Percentiles rank a stretch among this genome's conserved stretches.
These are phyloP conservation scores for Quercus variabilis DNA, from an alignment of 306 rosid species.

Conservation along the genomic window DNA sequence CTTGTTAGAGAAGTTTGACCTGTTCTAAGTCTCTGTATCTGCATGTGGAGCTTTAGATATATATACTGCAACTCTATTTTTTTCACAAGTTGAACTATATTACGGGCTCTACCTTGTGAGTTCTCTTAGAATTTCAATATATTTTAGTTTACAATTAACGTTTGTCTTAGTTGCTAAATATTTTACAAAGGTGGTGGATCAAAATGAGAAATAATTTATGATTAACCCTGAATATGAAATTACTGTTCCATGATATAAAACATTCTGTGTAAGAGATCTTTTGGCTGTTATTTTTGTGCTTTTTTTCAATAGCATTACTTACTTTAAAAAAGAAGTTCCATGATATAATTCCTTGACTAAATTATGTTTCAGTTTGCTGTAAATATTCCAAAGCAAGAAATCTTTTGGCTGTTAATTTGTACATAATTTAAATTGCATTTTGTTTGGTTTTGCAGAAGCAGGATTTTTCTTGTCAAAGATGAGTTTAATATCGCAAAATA, in stretches of 20 bases:
- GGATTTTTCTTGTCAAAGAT: constrained; percentile 20
- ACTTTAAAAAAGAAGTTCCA: too few species aligned
- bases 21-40: too few species aligned
- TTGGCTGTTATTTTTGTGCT: too few species aligned
- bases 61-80: too few species aligned
- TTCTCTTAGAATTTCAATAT: background rate
- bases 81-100: too few species aligned
- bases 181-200: background rate
- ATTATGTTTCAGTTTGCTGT: background rate
- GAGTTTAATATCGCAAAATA: constrained; percentile 81
- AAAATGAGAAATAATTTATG: background rate
- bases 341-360: background rate
- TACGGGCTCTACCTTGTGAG: background rate
- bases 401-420: background rate
- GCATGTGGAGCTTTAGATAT: too few species aligned
- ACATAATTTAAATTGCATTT: background rate
- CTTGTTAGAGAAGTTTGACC: too few species aligned
- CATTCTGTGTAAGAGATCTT: too few species aligned
- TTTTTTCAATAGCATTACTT: too few species aligned
- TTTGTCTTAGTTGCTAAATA: background rate
- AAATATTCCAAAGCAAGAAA: background rate
- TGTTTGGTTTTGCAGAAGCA: constrained; percentile 27
- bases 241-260: too few species aligned
- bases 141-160: background rate
- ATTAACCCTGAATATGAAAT: too few species aligned